Percentiles rank a stretch among this genome's conserved stretches.
phyloP scores from a whole-genome alignment of 2,329 filamentous ascomycete species.

The Exophiala xenobiotica region DNA sequence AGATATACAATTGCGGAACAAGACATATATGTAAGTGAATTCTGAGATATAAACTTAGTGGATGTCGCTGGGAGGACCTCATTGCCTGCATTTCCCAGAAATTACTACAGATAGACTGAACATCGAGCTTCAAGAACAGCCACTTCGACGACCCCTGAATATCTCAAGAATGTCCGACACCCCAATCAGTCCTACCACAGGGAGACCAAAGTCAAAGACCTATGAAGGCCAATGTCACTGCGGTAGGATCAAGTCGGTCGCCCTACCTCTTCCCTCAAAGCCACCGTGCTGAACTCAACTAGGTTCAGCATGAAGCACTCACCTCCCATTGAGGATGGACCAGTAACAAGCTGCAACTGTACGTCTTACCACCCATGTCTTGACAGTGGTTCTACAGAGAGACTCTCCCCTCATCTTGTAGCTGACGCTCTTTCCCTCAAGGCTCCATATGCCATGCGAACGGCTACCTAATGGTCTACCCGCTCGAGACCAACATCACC shows the following conservation, averaged over 20 bases:
- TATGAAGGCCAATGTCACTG: conserved; percentile 31
- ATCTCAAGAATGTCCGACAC: conserved; percentile 14
- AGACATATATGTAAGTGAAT: no score
- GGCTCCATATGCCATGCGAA: conserved; percentile 36
- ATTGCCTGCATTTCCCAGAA: no score
- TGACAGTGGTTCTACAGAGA: no score
- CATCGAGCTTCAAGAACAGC: no score
- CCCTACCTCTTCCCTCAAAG: neutral
- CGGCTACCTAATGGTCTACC: conserved; percentile 35
- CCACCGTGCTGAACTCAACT: conserved; percentile 2
- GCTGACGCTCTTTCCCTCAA: conserved; percentile 9
- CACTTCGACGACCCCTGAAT: neutral
- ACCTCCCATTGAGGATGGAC: conserved; percentile 28
- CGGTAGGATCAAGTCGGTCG: conserved; percentile 24
- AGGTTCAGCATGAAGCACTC: conserved; percentile 31
- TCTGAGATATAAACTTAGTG: no score
- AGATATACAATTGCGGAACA: neutral
- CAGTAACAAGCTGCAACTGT: conserved; percentile 31
- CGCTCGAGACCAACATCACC: conserved; percentile 28
- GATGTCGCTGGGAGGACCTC: no score
- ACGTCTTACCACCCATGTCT: neutral
- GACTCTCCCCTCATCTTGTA: no score
- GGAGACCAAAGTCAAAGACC: conserved; percentile 27
- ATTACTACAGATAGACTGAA: no score
- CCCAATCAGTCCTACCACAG: conserved; percentile 23